Percentiles rank a stretch among this genome's conserved stretches.
Evolutionary conservation across 371 early-diverging fungal genomes (phyloP).

Genomic region (Zopfochytrium polystomum): DNA sequence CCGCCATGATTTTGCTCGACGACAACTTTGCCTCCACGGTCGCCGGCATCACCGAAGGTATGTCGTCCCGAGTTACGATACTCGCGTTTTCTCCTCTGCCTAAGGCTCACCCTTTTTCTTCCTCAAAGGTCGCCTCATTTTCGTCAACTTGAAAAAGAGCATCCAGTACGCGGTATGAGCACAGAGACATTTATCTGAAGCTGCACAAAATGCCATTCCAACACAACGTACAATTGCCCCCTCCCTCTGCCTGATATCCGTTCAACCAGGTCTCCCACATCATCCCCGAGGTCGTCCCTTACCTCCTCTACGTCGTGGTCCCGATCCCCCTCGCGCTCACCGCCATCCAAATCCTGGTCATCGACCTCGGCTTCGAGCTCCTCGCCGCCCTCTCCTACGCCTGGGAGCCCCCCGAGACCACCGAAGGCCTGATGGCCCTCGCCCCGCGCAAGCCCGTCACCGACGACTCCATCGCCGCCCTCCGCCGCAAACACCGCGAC

Average conservation of each 20-base stretch:
- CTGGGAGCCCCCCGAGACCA: conserved; percentile 55
- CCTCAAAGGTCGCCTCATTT: conserved; percentile 48
- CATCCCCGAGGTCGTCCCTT: conserved; percentile 49
- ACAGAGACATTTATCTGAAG: too few relatives aligned
- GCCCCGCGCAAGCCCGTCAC: conserved; percentile 53
- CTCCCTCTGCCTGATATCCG: too few relatives aligned
- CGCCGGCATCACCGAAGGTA: conserved; percentile 49
- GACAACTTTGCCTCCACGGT: conserved; percentile 54
- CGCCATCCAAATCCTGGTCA: conserved; percentile 51
- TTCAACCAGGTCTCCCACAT: too few relatives aligned
- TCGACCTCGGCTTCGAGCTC: conserved; percentile 58
- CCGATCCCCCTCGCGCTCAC: conserved; percentile 54
- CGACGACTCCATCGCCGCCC: conserved; percentile 26
- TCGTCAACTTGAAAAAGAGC: conserved; percentile 49
- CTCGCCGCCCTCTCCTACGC: conserved; percentile 53
- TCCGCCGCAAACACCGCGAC: conserved; percentile 20
- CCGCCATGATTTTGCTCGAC: conserved; percentile 55
- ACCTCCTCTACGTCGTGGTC: conserved; percentile 46
- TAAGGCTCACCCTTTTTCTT: too few relatives aligned
- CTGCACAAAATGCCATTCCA: too few relatives aligned
- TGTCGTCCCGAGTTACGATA: background rate
- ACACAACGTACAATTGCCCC: too few relatives aligned
- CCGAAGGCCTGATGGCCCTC: conserved; percentile 38
- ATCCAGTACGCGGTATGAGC: too few relatives aligned
- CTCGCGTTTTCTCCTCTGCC: too few relatives aligned